Evolutionary conservation across 2,329 filamentous ascomycete species (phyloP), one percentile per base, ranked within the genome.

Genomic region (Akanthomyces uredinophilus): DNA sequence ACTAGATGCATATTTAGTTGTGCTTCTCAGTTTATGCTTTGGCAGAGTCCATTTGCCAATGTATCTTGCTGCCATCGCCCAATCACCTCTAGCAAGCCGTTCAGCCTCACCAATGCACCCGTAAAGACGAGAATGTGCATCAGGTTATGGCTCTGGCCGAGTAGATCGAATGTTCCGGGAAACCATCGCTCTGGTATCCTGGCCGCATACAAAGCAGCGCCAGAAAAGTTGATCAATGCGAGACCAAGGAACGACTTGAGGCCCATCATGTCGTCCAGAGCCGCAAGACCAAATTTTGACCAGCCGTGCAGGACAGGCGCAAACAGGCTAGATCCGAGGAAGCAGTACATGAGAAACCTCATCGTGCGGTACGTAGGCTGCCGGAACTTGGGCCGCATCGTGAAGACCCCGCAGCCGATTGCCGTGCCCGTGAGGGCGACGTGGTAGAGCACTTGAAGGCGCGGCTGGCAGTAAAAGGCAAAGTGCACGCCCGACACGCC

Each of bases 151-250:
- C 70, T 70, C 35, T 70, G 68, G 2, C 67, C 67, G n/a, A 68
- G 46, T 24, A 69, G 43, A 55, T 70, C 69, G 50, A 71, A 71
- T 0, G 55, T 64, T 6, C 64, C 50, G 0, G 71, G 70, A 54
- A 65, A 71, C 71, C 70, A 72, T 13, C 70, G 50, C 64, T 73
- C 71, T 1, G 70, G 71, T 16, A 72, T 60, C 18, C 69, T 61
- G 22, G 60, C 61, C 14, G 67, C 70, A 56, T 72, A 71, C 5
- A 69, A 51, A 11, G 66, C 67, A 6, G 69, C 69, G 1, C 71
- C 71, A 1, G 64, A 53, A 57, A 69, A 70, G 64, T 73, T 72
- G 41, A 72, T 64, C 10, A 65, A 11, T 5, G 66, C 70, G 5
- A 73, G 69, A 11, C 67, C 67, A 1, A 73, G 50, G 58, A 72